A percentile compares a stretch with the other conserved stretches of the same genome.
Evolutionary conservation across 2,329 filamentous ascomycete species (phyloP).

Genomic region (Hypoxylon sp.): DNA sequence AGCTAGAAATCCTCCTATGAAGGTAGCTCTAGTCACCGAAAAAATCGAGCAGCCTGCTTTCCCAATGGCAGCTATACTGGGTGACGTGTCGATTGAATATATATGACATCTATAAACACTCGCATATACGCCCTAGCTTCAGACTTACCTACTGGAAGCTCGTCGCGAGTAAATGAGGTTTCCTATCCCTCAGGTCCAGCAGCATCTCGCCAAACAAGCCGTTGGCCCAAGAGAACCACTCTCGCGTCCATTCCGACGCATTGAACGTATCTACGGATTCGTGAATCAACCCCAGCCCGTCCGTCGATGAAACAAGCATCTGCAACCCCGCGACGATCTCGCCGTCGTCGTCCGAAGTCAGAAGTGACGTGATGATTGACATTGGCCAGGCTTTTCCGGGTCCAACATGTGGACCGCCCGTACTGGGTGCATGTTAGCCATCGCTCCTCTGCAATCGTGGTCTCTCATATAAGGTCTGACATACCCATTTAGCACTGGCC

Average conservation of each 20-base stretch:
- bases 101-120: slow-evolving; percentile 33
- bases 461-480: slow-evolving; percentile 47
- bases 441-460: slow-evolving; percentile 22
- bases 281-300: slow-evolving; percentile 58
- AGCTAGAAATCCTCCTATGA: slow-evolving; percentile 15
- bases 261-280: slow-evolving; percentile 60
- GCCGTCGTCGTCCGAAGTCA: slow-evolving; percentile 68
- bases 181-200: slow-evolving; percentile 73
- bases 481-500: slow-evolving; percentile 64
- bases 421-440: slow-evolving; percentile 48
- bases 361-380: slow-evolving; percentile 82
- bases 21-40: slow-evolving; percentile 15
- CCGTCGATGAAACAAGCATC: slow-evolving; percentile 53
- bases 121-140: slow-evolving; percentile 26
- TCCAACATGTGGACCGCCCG: slow-evolving; percentile 67
- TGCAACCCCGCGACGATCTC: slow-evolving; percentile 56
- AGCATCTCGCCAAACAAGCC: slow-evolving; percentile 56
- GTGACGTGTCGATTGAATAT: slow-evolving; percentile 42
- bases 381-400: slow-evolving; percentile 89
- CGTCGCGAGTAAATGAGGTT: slow-evolving; percentile 73
- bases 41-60: neutral
- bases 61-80: slow-evolving; percentile 6
- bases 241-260: slow-evolving; percentile 56
- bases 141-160: slow-evolving; percentile 62
- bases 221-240: slow-evolving; percentile 59